Base-by-base conservation (phyloP, 108 stramenopile genomes). In the Fragilariopsis cylindrus region DNA sequence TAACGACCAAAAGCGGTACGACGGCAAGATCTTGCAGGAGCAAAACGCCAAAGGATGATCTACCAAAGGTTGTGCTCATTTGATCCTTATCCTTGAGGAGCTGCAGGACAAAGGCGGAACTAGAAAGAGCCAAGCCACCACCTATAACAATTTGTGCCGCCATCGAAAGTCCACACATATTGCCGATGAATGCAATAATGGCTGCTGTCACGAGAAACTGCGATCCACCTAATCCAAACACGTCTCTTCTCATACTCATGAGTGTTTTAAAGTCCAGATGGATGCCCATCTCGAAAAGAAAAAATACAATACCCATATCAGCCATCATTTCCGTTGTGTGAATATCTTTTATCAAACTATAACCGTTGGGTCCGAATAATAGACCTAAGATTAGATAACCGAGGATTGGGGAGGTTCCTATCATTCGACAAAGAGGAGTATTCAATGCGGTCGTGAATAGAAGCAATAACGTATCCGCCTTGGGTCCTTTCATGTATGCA, bases 201-300 rank as follows among this genome's bases (percentile, higher is more conserved):
- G 82, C 58, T 9, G 91, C 85, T 7, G 96, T 97, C 4, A 94
- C 48, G 4, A 90, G 45, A 60, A 98, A 95, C 81, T 97, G 96
- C 11, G 82, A 76, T 39, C 90, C 70, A 46, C 97, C 97, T 40
- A 98, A 71, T 18, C 97, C 97, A 79, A 98, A 98, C 2, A 98
- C 96, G 66, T 93, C 92, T 45, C 75, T 85, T 67, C 82, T 79
- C 96, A 96, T 94, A 12, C 83, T 84, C 87, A 91, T 84, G 65
- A 96, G 77, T 7, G 89, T 90, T 19, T 89, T 87, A 65, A 96
- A 81, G 76, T 89, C 92, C 39, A 97, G 88, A 71, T 97, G 95
- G 57, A 98, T 81, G 21, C 97, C 97, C 97, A 98, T 98, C 74
- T 98, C 97, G 69, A 98, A 98, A 2, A 98, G 81, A 80, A 98